Conservation (phyloP, 768 basidiomycete species). For the Leucosporidium scottii region DNA sequence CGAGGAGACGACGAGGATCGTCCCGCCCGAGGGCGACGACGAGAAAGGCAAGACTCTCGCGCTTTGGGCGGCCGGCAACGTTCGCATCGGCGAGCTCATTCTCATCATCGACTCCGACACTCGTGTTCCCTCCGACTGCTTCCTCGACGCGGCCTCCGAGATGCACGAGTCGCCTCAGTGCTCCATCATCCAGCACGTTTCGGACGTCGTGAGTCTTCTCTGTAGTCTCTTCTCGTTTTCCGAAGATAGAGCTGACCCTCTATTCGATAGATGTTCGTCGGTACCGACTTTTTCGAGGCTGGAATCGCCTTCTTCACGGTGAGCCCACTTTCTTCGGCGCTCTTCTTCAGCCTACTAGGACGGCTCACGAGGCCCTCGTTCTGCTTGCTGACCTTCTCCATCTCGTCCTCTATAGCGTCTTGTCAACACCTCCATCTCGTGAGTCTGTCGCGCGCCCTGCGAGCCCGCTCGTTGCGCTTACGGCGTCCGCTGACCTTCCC, state of each 20-base stretch:
- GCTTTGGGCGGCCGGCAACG: constrained; percentile 59
- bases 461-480: no score
- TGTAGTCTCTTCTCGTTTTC: no score
- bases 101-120: constrained; percentile 77
- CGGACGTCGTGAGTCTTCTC: constrained; percentile 52
- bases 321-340: neutral
- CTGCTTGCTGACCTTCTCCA: no score
- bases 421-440: constrained; percentile 54
- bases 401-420: constrained; percentile 39
- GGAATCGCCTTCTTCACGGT: constrained; percentile 82
- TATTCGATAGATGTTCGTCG: constrained; percentile 61
- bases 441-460: neutral
- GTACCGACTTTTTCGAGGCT: constrained; percentile 79
- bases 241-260: no score
- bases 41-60: constrained; percentile 58
- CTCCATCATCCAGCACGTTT: constrained; percentile 84
- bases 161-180: constrained; percentile 72
- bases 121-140: constrained; percentile 76
- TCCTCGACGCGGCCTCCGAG: constrained; percentile 82
- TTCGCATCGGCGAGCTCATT: constrained; percentile 72
- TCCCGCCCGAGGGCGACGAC: constrained; percentile 56
- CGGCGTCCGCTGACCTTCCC: no score
- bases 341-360: no score
- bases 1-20: constrained; percentile 61
- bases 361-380: no score